Percentiles rank a stretch among this genome's conserved stretches.
phyloP scores from a whole-genome alignment of 495 filamentous ascomycete genomes.

The Paragyromitra xinjiangensis region DNA sequence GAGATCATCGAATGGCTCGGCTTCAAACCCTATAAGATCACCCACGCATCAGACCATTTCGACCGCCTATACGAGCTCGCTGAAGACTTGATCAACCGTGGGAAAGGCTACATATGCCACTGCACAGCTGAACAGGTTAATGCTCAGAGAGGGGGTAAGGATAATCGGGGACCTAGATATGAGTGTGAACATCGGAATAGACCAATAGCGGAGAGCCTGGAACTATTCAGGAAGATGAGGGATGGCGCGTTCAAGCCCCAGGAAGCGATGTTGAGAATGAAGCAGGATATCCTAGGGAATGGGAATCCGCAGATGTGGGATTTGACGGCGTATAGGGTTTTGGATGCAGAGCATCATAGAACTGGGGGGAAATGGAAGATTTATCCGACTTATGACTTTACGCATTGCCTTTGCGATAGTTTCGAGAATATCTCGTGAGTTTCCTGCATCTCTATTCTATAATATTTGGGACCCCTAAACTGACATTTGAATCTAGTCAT shows the following conservation, averaged over 20 bases:
- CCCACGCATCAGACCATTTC: constrained; percentile 83
- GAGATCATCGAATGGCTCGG: constrained; percentile 85
- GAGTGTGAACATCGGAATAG: constrained; percentile 81
- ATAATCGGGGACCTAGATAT: constrained; percentile 73
- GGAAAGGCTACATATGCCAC: constrained; percentile 81
- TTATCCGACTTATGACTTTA: constrained; percentile 92
- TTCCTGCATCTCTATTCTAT: neutral
- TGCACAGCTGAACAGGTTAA: constrained; percentile 78
- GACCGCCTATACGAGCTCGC: constrained; percentile 85
- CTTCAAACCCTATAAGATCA: constrained; percentile 79
- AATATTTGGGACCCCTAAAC: neutral
- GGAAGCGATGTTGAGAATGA: constrained; percentile 91
- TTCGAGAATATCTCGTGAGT: constrained; percentile 79
- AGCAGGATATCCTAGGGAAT: constrained; percentile 70
- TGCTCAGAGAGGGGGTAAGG: constrained; percentile 78
- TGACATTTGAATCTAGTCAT: constrained; percentile 61
- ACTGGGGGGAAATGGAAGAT: constrained; percentile 81
- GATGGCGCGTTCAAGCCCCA: constrained; percentile 89
- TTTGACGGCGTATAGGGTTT: constrained; percentile 80
- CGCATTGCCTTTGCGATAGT: constrained; percentile 87
- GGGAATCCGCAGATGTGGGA: constrained; percentile 79
- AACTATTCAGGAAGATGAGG: constrained; percentile 87
- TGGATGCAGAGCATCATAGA: constrained; percentile 73
- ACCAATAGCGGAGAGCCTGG: constrained; percentile 75
- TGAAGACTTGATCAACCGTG: constrained; percentile 79